Evolutionary conservation across 108 stramenopile species (phyloP), one percentile per base, ranked within the genome.

Genomic region (Nannochloropsis salina): DNA sequence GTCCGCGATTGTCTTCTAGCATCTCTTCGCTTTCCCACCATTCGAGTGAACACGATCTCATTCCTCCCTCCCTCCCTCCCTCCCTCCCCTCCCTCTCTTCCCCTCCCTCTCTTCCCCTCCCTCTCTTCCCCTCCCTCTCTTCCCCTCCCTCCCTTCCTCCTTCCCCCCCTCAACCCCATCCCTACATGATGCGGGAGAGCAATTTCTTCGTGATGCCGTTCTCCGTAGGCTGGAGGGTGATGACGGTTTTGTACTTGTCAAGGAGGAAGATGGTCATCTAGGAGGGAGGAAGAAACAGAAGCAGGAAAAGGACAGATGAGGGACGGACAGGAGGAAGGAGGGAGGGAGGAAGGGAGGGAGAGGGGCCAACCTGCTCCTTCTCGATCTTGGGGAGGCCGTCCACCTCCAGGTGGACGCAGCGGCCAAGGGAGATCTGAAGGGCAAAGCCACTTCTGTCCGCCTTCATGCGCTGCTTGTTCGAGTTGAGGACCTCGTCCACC

Each of bases 351-450:
- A 74, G 61, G 6, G 61, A 3, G 2, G 61, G 61, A 74, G 61
- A n/a, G 61, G n/a, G 61, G 61, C 4, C 61, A n/a, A 74, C 61
- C 20, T 74, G n/a, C 61, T 74, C n/a, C 20, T 89, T 82, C 80
- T 83, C 51, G 81, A 91, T 89, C 82, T 92, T 92, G 45, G 90
- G 89, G 41, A 80, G 44, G 45, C 90, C 45, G 90, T 90, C 90
- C 80, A 22, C 42, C 79, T 85, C 82, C 47, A 87, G 86, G 84
- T 92, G 90, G 47, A 40, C 45, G 90, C 91, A 92, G 42, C 86
- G 85, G 44, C 81, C 42, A 6, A 90, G 91, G 31, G 91, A 44
- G 81, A 91, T 91, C n/a, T 31, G 31, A 31, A 31, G 31, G 31
- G 31, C 31, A 31, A 31, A 31, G 31, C 31, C 31, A 1, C 31